A percentile compares a stretch with the other conserved stretches of the same genome.
Conservation (phyloP, 2,329 filamentous ascomycete species). For the Talaromyces sp. region DNA sequence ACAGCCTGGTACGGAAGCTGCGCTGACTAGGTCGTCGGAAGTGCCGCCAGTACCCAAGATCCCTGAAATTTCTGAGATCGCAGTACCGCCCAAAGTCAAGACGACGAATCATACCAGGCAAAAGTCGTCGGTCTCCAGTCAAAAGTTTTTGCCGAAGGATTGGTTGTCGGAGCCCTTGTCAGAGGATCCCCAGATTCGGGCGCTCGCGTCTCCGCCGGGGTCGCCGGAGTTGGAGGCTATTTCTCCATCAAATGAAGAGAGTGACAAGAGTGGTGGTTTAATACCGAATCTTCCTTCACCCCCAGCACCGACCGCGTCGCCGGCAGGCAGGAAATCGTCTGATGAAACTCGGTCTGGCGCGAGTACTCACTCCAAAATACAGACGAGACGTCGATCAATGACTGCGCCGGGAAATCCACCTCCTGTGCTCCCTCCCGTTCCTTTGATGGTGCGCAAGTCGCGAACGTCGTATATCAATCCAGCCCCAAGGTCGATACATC, state of each 20-base stretch:
- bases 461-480: conserved; percentile 22
- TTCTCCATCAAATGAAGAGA: neutral
- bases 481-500: conserved; percentile 23
- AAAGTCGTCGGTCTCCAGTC: conserved; percentile 35
- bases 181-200: conserved; percentile 36
- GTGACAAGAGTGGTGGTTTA: neutral
- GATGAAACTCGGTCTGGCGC: neutral
- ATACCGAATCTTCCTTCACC: conserved; percentile 1
- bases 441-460: conserved; percentile 28
- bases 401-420: conserved; percentile 35
- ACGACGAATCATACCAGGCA: conserved; percentile 26
- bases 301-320: neutral
- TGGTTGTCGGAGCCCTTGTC: conserved; percentile 32
- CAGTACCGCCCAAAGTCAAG: conserved; percentile 19
- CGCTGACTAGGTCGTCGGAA: neutral
- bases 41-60: conserved; percentile 19
- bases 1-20: conserved; percentile 19
- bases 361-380: neutral
- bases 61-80: conserved; percentile 23
- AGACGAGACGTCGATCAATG: conserved; percentile 22
- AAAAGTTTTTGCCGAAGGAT: conserved; percentile 32
- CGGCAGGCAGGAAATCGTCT: neutral
- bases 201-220: conserved; percentile 24
- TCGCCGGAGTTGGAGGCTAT: conserved; percentile 10
- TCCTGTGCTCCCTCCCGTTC: conserved; percentile 30